Evolutionary conservation across 2,329 filamentous ascomycete genomes (phyloP).

Genomic region (Chaetomiaceae sp.): DNA sequence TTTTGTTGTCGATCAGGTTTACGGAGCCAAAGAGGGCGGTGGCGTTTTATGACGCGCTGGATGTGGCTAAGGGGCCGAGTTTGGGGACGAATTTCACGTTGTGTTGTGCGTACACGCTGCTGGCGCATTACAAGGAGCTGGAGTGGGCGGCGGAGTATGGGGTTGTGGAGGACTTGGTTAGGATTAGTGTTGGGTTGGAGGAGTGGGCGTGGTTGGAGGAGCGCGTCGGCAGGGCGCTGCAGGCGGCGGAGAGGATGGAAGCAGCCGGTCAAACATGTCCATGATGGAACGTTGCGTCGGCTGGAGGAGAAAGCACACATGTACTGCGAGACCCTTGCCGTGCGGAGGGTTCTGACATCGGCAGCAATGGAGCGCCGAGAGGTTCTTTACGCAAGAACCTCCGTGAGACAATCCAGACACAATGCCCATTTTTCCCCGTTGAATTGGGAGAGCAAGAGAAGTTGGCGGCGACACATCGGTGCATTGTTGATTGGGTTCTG

Average conservation of each 20-base stretch:
- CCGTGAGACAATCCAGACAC: no score
- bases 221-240: conserved; percentile 14
- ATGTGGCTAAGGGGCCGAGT: conserved; percentile 23
- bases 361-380: no score
- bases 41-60: conserved; percentile 19
- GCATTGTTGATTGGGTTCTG: no score
- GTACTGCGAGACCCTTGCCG: no score
- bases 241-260: conserved; percentile 5
- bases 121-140: conserved; percentile 22
- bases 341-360: no score
- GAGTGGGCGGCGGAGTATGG: conserved; percentile 20
- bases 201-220: conserved; percentile 15
- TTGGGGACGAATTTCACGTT: conserved; percentile 23
- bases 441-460: no score
- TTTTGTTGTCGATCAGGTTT: conserved; percentile 19
- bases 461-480: no score
- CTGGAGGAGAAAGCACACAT: no score
- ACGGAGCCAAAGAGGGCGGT: conserved; percentile 1
- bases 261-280: no score
- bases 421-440: no score
- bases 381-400: no score
- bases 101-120: conserved; percentile 21
- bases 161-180: conserved; percentile 21
- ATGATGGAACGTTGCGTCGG: no score
- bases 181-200: conserved; percentile 24